phyloP scores from a whole-genome alignment of 768 basidiomycete genomes.

The Hemileccinum impolitum region DNA sequence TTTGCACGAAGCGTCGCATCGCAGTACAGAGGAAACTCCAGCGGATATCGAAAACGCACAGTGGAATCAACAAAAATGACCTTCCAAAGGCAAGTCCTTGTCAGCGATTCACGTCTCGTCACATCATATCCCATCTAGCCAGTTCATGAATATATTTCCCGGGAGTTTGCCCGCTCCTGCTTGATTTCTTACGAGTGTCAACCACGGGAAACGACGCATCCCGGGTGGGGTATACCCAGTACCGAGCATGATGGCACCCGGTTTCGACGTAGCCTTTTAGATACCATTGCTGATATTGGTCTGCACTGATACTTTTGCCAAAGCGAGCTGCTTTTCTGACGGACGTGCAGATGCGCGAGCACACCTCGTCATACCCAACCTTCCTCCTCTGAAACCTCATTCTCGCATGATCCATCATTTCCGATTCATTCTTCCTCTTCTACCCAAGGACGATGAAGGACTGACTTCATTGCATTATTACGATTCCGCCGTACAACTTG shows the following conservation, averaged over 20 bases:
- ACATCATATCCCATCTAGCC: slow-evolving; percentile 36
- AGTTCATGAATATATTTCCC: slow-evolving; percentile 64
- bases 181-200: slow-evolving; percentile 67
- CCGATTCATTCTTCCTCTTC: slow-evolving; percentile 66
- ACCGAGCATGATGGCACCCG: slow-evolving; percentile 57
- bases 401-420: slow-evolving; percentile 78
- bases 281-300: slow-evolving; percentile 72
- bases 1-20: slow-evolving; percentile 68
- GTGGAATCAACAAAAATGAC: slow-evolving; percentile 49
- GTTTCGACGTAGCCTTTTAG: slow-evolving; percentile 66
- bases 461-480: slow-evolving; percentile 70
- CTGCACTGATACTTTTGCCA: slow-evolving; percentile 17
- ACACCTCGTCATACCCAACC: slow-evolving; percentile 67
- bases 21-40: slow-evolving; percentile 62
- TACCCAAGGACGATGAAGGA: slow-evolving; percentile 58
- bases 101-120: background rate
- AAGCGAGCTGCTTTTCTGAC: slow-evolving; percentile 5
- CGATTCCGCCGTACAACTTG: slow-evolving; percentile 73
- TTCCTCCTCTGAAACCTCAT: slow-evolving; percentile 68
- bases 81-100: slow-evolving; percentile 51
- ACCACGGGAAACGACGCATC: slow-evolving; percentile 61
- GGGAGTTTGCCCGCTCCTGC: slow-evolving; percentile 75
- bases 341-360: slow-evolving; percentile 56
- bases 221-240: slow-evolving; percentile 75
- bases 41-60: slow-evolving; percentile 61